A percentile compares a stretch with the other conserved stretches of the same genome.
These are phyloP conservation scores for Schizosaccharomyces cryophilus DNA, from an alignment of 805 yeast species.

Conservation along the genomic window DNA sequence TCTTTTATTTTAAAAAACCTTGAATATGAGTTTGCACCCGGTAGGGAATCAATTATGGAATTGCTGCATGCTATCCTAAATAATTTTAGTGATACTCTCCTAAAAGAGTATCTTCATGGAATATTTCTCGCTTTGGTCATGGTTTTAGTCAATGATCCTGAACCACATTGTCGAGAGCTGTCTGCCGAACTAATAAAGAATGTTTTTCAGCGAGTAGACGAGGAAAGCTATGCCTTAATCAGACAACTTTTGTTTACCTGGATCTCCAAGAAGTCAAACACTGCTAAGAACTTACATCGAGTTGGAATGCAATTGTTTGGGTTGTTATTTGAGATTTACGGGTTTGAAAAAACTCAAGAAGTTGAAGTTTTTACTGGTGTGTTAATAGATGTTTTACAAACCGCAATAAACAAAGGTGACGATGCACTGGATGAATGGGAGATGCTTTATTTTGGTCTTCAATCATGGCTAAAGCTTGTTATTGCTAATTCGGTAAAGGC, in stretches of 20 bases:
- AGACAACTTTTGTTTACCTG: conserved; percentile 6
- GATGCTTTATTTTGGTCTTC: conserved; percentile 39
- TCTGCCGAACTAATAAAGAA: conserved; percentile 36
- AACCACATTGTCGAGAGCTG: conserved; percentile 61
- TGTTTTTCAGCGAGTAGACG: conserved; percentile 28
- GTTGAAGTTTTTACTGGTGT: neutral
- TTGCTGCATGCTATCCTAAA: conserved; percentile 43
- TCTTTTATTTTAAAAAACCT: conserved; percentile 57
- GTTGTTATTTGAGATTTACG: neutral
- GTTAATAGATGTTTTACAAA: neutral
- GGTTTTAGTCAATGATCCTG: conserved; percentile 52
- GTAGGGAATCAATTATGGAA: conserved; percentile 80
- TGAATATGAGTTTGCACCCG: conserved; percentile 61
- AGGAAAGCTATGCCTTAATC: conserved; percentile 10
- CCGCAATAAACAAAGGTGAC: neutral
- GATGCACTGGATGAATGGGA: conserved; percentile 32
- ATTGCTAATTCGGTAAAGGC: conserved; percentile 8
- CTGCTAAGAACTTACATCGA: neutral
- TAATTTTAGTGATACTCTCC: conserved; percentile 33
- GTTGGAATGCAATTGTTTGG: conserved; percentile 1
- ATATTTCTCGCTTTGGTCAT: conserved; percentile 66
- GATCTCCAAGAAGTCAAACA: neutral
- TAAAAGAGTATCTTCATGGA: conserved; percentile 34
- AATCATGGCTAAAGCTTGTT: conserved; percentile 14
- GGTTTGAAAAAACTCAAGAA: neutral